phyloP scores from a whole-genome alignment of 2,329 filamentous ascomycete species.

The Alternaria gaisen region DNA sequence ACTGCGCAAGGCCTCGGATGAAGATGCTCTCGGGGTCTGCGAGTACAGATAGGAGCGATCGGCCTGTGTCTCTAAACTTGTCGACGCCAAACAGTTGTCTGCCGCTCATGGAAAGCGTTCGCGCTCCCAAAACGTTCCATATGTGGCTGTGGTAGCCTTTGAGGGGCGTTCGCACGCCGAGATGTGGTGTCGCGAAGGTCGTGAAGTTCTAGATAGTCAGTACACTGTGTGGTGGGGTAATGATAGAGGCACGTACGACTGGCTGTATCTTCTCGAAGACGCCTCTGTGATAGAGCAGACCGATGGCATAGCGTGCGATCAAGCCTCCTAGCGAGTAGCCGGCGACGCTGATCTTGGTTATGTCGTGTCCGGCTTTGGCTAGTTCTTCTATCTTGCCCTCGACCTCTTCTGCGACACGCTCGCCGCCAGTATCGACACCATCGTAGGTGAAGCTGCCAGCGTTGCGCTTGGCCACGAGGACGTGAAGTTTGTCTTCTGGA shows the following conservation, averaged over 20 bases:
- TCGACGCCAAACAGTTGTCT: slow-evolving; percentile 89
- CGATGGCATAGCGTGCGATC: slow-evolving; percentile 85
- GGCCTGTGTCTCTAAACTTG: slow-evolving; percentile 81
- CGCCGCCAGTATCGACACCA: slow-evolving; percentile 73
- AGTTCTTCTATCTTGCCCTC: slow-evolving; percentile 65
- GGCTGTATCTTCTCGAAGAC: slow-evolving; percentile 82
- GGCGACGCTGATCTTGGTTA: slow-evolving; percentile 84
- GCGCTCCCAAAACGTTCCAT: slow-evolving; percentile 82
- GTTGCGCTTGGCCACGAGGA: slow-evolving; percentile 77
- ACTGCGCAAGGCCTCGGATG: slow-evolving; percentile 77
- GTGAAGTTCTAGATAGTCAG: slow-evolving; percentile 76
- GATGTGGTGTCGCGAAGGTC: slow-evolving; percentile 82
- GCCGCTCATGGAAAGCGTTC: slow-evolving; percentile 83
- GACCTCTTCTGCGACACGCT: slow-evolving; percentile 70
- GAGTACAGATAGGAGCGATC: slow-evolving; percentile 80
- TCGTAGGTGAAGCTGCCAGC: slow-evolving; percentile 74
- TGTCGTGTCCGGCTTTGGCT: slow-evolving; percentile 70
- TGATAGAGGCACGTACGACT: slow-evolving; percentile 66
- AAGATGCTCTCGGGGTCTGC: slow-evolving; percentile 88
- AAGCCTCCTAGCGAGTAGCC: slow-evolving; percentile 92
- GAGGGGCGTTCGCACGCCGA: slow-evolving; percentile 63
- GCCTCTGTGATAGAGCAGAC: slow-evolving; percentile 81
- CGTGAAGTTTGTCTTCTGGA: slow-evolving; percentile 70
- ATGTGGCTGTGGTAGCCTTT: slow-evolving; percentile 55
- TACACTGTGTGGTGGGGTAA: not conserved